Percentiles rank a stretch among this genome's conserved stretches.
These are phyloP conservation scores for Chenopodium berlandieri DNA, from an alignment of 148 eudicot genomes.

Conservation along the genomic window DNA sequence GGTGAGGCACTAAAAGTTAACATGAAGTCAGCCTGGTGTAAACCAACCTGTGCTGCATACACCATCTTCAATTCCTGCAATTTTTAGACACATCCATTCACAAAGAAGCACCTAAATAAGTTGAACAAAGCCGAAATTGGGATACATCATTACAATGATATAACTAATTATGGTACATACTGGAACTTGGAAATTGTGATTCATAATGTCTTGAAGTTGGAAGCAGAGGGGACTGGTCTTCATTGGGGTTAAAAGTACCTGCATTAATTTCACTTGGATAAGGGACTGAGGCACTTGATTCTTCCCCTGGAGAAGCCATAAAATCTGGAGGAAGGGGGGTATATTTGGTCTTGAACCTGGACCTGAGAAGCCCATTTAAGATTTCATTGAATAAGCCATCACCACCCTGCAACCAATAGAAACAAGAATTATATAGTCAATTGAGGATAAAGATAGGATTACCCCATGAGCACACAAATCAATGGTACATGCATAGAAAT, in stretches of 20 bases:
- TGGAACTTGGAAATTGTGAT: constrained; percentile 36
- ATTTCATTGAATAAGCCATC: constrained; percentile 96
- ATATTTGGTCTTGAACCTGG: constrained; percentile 73
- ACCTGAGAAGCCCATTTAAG: constrained; percentile 72
- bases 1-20: not conserved
- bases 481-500: not conserved
- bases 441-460: too few relatives aligned
- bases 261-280: constrained; percentile 37
- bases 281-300: constrained; percentile 29
- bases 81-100: constrained; percentile 27
- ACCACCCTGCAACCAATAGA: constrained; percentile 66
- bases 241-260: constrained; percentile 39
- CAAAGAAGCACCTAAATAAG: constrained; percentile 12
- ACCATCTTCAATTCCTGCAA: constrained; percentile 42
- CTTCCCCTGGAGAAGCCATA: constrained; percentile 35
- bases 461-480: too few relatives aligned
- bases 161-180: constrained; percentile 41
- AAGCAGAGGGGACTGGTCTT: constrained; percentile 57
- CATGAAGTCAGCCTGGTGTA: not conserved
- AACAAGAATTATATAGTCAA: not conserved
- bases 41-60: constrained; percentile 43
- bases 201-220: constrained; percentile 40
- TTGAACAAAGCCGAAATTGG: constrained; percentile 17
- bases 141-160: constrained; percentile 14
- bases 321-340: constrained; percentile 74